phyloP scores from a whole-genome alignment of 129 eudicot species.

The Pulicaria dysenterica region DNA sequence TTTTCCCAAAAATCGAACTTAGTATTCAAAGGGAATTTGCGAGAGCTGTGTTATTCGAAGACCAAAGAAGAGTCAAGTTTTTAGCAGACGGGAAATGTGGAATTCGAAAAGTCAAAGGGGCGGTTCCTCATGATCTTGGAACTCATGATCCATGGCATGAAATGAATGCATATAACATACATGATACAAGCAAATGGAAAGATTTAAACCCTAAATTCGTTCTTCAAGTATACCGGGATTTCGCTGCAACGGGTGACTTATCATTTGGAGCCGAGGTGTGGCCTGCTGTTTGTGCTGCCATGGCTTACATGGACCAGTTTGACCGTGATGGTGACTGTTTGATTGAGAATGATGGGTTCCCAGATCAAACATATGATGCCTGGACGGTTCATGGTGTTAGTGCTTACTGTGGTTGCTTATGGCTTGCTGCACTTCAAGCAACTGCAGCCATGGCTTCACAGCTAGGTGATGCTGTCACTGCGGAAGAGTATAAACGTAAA shows the following conservation, averaged over 20 bases:
- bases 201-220: constrained; percentile 96
- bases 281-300: constrained; percentile 96
- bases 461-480: constrained; percentile 68
- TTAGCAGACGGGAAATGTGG: constrained; percentile 85
- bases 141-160: constrained; percentile 99
- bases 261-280: constrained; percentile 90
- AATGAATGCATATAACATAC: constrained; percentile 98
- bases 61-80: constrained; percentile 75
- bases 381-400: constrained; percentile 99
- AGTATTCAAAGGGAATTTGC: constrained; percentile 98
- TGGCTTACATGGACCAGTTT: constrained; percentile 94
- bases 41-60: constrained; percentile 79
- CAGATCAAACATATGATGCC: constrained; percentile 92
- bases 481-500: constrained; percentile 61
- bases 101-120: constrained; percentile 89
- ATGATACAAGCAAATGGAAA: constrained; percentile 96
- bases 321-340: constrained; percentile 73
- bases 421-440: constrained; percentile 96
- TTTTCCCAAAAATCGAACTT: constrained; percentile 93
- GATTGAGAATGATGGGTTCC: constrained; percentile 94
- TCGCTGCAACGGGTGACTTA: constrained; percentile 82
- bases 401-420: constrained; percentile 90
- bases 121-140: constrained; percentile 96
- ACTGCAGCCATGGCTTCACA: constrained; percentile 92
- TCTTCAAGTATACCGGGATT: constrained; percentile 91